A percentile compares a stretch with the other conserved stretches of the same genome.
phyloP scores from a whole-genome alignment of 1,284 basidiomycete species.

The Sphaerobolus stellatus region DNA sequence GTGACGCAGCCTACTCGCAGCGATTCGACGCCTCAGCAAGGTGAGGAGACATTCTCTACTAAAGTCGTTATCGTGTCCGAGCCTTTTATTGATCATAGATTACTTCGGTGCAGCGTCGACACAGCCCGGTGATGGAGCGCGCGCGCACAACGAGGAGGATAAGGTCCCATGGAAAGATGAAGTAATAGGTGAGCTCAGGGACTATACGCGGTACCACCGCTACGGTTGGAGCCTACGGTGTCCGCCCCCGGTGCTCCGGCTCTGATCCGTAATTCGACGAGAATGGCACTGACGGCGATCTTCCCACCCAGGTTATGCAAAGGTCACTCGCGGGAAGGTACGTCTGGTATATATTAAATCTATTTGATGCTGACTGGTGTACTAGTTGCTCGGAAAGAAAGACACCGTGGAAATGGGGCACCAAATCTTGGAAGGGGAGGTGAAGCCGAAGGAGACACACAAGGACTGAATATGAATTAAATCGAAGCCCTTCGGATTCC shows the following conservation, averaged over 20 bases:
- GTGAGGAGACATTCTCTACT: background rate
- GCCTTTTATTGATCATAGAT: background rate
- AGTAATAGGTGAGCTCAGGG: conserved; percentile 11
- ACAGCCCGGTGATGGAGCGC: conserved; percentile 6
- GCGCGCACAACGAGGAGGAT: background rate
- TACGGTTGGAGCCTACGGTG: too few relatives aligned
- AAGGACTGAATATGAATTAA: background rate
- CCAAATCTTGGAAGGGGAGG: conserved; percentile 3
- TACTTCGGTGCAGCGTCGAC: conserved; percentile 2
- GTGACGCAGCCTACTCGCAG: background rate
- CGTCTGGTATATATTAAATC: background rate
- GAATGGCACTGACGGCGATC: background rate
- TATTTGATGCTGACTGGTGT: background rate
- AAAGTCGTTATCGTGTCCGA: background rate
- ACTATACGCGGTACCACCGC: too few relatives aligned
- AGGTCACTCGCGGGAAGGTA: conserved; percentile 11
- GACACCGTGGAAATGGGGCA: conserved; percentile 1
- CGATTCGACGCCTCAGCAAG: conserved; percentile 5
- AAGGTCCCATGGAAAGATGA: conserved; percentile 8
- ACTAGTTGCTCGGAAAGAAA: conserved; percentile 4
- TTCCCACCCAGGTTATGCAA: conserved; percentile 1
- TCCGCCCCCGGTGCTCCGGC: too few relatives aligned
- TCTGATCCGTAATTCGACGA: background rate
- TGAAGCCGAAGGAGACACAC: conserved; percentile 1
- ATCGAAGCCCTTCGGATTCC: background rate